Evolutionary conservation across 805 yeast species (phyloP), one percentile per base, ranked within the genome.

Genomic region (Monosporozyma aerobia): DNA sequence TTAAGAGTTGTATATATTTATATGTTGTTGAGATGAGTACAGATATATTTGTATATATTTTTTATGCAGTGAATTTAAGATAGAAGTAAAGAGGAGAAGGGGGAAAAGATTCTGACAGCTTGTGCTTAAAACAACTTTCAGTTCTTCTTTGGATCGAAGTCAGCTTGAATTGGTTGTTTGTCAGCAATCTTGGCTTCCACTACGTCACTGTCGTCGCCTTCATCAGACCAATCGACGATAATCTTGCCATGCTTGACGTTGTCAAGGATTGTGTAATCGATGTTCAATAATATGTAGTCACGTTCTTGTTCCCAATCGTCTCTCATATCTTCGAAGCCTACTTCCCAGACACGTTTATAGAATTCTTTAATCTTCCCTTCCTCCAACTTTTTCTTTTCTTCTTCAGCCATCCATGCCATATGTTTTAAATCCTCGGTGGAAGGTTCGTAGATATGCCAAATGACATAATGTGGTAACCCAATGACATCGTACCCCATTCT

Each of bases 381-480:
- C 63, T 82, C 86, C 55, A 76, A 71, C 59, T 76, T 77, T 59
- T 88, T 76, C 30, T 77, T 73, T 64, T 86, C 94, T 68, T 85
- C 92, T 63, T 82, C 77, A 1, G 90, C 92, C 86, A 86, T 80
- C 90, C 90, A 85, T 63, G 84, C 90, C 90, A 86, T 85, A 61
- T 84, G 87, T 66, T 80, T 79, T 68, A 90, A 75, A 73, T 92
- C 98, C 68, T 90, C 97, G 27, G 84, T 81, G 19, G 95, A 85
- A 27, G 98, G 98, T 73, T 92, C 98, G 70, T 92, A 92, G 58
- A 88, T 84, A 69, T 90, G 97, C 98, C 98, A 92, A 52, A 92
- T 85, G 35, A 89, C 95, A 67, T 92, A 92, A 71, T 92, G 97
- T 11, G 97, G 95, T 60, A 92, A 76, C 0, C 98, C 98, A 55